These are phyloP conservation scores for Blastobotrys apis DNA, from an alignment of 1,139 yeast genomes.

Conservation along the genomic window DNA sequence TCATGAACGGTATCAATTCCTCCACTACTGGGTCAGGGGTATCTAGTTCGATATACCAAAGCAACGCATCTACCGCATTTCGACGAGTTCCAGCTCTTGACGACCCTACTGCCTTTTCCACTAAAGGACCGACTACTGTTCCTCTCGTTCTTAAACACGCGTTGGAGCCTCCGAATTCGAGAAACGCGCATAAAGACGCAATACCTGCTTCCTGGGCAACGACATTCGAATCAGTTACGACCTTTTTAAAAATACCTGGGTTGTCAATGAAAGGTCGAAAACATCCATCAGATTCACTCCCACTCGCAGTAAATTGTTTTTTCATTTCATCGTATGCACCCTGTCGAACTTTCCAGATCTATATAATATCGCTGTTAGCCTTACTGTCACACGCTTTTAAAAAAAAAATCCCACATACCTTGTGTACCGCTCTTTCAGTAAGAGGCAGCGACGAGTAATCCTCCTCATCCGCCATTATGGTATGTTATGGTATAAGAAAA, in stretches of 20 bases:
- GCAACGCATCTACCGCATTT: conserved; percentile 57
- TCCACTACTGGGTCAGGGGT: conserved; percentile 65
- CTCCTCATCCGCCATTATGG: conserved; percentile 40
- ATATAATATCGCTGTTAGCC: conserved; percentile 1
- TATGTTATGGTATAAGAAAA: background rate
- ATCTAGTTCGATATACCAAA: conserved; percentile 62
- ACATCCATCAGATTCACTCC: conserved; percentile 52
- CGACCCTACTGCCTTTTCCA: conserved; percentile 79
- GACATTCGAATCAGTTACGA: conserved; percentile 75
- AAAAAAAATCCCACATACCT: conserved; percentile 38
- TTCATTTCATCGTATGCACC: conserved; percentile 72
- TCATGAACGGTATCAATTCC: conserved; percentile 56
- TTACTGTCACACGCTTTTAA: background rate
- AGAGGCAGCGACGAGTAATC: conserved; percentile 64
- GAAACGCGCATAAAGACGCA: conserved; percentile 49
- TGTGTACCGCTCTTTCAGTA: conserved; percentile 62
- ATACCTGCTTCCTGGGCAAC: conserved; percentile 89
- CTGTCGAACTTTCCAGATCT: conserved; percentile 84
- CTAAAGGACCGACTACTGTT: conserved; percentile 53
- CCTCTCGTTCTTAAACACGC: conserved; percentile 38
- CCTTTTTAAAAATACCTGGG: conserved; percentile 50
- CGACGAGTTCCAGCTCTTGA: conserved; percentile 72
- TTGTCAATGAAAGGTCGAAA: conserved; percentile 47
- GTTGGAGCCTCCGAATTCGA: conserved; percentile 55
- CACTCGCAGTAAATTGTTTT: conserved; percentile 49